Percentiles rank a stretch among this genome's conserved stretches.
Evolutionary conservation across 2,329 filamentous ascomycete genomes (phyloP).

Genomic region (Ophiocordyceps camponoti-floridani): DNA sequence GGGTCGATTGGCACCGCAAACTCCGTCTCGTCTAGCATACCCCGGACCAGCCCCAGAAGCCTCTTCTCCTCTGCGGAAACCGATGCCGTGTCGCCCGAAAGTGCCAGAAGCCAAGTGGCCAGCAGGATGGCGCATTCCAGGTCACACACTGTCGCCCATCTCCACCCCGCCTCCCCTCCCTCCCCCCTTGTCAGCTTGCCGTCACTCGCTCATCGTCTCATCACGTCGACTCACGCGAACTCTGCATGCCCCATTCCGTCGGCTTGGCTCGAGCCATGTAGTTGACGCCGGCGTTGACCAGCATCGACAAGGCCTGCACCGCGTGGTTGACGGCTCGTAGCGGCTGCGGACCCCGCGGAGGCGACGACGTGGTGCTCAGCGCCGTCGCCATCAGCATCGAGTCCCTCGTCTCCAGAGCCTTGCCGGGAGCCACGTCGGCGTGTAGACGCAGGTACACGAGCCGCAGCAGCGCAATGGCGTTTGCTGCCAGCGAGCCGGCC

Average conservation of each 20-base stretch:
- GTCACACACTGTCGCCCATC: slow-evolving; percentile 27
- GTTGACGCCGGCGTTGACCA: slow-evolving; percentile 44
- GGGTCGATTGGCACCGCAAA: slow-evolving; percentile 43
- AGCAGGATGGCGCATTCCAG: slow-evolving; percentile 43
- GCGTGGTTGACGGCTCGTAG: slow-evolving; percentile 49
- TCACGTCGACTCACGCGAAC: slow-evolving; percentile 29
- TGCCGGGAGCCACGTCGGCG: slow-evolving; percentile 43
- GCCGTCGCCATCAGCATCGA: slow-evolving; percentile 41
- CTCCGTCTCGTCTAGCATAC: slow-evolving; percentile 44
- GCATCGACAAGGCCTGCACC: slow-evolving; percentile 48
- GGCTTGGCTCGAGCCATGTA: slow-evolving; percentile 44
- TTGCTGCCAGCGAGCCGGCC: slow-evolving; percentile 46
- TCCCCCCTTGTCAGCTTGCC: neutral
- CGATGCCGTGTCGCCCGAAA: slow-evolving; percentile 30
- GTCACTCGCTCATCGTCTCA: neutral
- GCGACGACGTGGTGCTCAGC: slow-evolving; percentile 37
- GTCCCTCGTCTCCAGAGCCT: slow-evolving; percentile 47
- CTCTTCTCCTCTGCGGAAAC: slow-evolving; percentile 33
- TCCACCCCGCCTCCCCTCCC: too few relatives aligned
- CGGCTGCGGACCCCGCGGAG: slow-evolving; percentile 39
- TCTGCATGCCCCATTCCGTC: slow-evolving; percentile 44
- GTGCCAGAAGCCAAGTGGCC: slow-evolving; percentile 41
- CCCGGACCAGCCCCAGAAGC: slow-evolving; percentile 35
- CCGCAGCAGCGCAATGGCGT: slow-evolving; percentile 41
- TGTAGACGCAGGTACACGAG: slow-evolving; percentile 48